These are phyloP conservation scores for Plectosphaerella sp. DNA, from an alignment of 2,329 filamentous ascomycete genomes.

Conservation along the genomic window DNA sequence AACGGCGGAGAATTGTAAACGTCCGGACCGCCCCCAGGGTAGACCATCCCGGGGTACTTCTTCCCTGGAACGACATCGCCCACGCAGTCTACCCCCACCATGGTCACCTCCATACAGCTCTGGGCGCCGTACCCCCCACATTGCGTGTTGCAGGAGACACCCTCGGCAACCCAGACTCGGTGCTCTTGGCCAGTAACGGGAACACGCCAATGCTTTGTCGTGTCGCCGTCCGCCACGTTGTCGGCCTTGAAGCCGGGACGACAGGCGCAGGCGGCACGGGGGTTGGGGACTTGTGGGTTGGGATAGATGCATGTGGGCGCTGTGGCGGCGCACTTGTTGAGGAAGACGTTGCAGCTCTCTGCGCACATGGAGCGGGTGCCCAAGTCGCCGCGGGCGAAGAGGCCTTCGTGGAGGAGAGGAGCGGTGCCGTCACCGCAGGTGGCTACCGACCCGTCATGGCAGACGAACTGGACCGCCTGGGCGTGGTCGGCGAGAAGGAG, in stretches of 20 bases:
- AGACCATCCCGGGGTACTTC: too few relatives aligned
- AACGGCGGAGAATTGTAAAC: too few relatives aligned
- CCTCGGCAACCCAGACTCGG: slow-evolving; percentile 7
- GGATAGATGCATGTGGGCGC: slow-evolving; percentile 3
- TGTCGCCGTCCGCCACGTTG: slow-evolving; percentile 1
- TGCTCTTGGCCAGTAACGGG: slow-evolving; percentile 6
- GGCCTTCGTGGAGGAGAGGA: neutral
- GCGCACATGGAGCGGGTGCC: neutral
- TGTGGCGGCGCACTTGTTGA: slow-evolving; percentile 4
- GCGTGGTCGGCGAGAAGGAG: neutral
- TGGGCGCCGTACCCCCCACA: neutral
- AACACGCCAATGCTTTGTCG: slow-evolving; percentile 6
- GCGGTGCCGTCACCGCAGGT: neutral
- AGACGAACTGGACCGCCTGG: neutral
- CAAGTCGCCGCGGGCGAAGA: neutral
- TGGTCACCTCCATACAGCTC: neutral
- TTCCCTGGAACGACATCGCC: neutral
- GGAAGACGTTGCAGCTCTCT: slow-evolving; percentile 2
- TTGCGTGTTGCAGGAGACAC: slow-evolving; percentile 4
- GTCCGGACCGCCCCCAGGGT: too few relatives aligned
- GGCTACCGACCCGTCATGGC: neutral
- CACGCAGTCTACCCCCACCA: neutral
- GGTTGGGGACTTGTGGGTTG: slow-evolving; percentile 15
- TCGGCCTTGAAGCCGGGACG: slow-evolving; percentile 6
- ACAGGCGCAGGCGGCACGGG: slow-evolving; percentile 17